A percentile compares a stretch with the other conserved stretches of the same genome.
Evolutionary conservation across 2,329 filamentous ascomycete genomes (phyloP).

Genomic region (Hymenoscyphus infarciens): DNA sequence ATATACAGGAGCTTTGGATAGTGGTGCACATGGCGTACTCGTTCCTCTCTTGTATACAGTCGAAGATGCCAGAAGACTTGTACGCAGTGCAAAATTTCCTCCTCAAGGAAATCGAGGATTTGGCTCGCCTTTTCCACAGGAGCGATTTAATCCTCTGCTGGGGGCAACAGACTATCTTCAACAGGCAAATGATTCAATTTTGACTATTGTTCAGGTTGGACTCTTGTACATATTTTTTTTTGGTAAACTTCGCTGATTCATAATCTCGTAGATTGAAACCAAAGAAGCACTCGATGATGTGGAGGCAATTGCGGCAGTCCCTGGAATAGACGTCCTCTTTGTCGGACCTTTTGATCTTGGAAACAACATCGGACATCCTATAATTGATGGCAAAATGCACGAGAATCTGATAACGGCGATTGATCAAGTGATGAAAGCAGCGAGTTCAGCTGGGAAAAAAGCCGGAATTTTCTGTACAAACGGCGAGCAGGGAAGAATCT

Average conservation of each 20-base stretch:
- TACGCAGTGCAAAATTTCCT: constrained; percentile 53
- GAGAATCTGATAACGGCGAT: constrained; percentile 58
- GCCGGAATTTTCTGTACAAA: constrained; percentile 56
- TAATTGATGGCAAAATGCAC: constrained; percentile 57
- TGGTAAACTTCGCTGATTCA: neutral
- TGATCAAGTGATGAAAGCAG: constrained; percentile 53
- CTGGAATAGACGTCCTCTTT: constrained; percentile 61
- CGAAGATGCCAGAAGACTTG: constrained; percentile 49
- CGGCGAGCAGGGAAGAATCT: constrained; percentile 53
- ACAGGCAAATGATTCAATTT: constrained; percentile 52
- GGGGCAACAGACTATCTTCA: constrained; percentile 53
- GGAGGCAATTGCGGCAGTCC: constrained; percentile 58
- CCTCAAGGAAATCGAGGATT: constrained; percentile 52
- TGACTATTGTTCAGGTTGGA: constrained; percentile 57
- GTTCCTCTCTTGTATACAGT: constrained; percentile 53
- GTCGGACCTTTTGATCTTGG: constrained; percentile 65
- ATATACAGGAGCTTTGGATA: constrained; percentile 49
- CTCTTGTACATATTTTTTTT: neutral
- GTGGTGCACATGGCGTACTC: constrained; percentile 54
- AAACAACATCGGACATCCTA: constrained; percentile 58
- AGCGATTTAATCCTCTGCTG: constrained; percentile 46
- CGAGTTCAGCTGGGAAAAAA: constrained; percentile 61
- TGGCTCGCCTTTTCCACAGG: constrained; percentile 53
- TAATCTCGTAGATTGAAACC: constrained; percentile 51
- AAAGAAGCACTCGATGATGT: constrained; percentile 56